Conservation (phyloP, 2,329 filamentous ascomycete genomes). For the Talaromyces sp. region DNA sequence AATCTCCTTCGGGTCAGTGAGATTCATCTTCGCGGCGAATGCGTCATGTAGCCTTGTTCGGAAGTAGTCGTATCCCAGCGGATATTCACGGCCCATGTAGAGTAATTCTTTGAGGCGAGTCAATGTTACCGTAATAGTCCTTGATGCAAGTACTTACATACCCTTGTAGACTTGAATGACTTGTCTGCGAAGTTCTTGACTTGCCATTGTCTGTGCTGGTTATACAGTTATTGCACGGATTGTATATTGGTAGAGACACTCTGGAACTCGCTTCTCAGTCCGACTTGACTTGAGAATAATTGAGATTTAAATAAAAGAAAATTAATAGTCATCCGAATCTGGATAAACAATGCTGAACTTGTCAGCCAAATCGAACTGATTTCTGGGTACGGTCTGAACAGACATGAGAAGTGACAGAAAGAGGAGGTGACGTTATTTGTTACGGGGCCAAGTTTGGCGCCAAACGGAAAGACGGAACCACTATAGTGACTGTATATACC, state of each 20-base stretch:
- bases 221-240: not conserved
- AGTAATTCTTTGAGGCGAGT: conserved; percentile 61
- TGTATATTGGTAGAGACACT: not conserved
- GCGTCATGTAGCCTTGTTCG: conserved; percentile 74
- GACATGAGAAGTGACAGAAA: not conserved
- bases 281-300: not conserved
- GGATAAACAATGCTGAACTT: not conserved
- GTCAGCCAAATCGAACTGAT: not conserved
- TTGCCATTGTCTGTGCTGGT: conserved; percentile 34
- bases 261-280: too few relatives aligned
- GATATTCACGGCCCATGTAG: conserved; percentile 78
- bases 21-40: conserved; percentile 67
- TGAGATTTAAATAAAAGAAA: not conserved
- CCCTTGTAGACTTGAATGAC: conserved; percentile 89
- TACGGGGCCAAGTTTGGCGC: too few relatives aligned
- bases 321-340: too few relatives aligned
- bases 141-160: conserved; percentile 29
- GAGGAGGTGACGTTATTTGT: not conserved
- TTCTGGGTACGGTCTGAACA: not conserved
- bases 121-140: not conserved
- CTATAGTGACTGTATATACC: too few relatives aligned
- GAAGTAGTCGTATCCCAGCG: conserved; percentile 78
- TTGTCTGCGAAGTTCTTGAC: conserved; percentile 62
- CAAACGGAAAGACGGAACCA: not conserved
- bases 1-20: conserved; percentile 71